Percentiles rank a stretch among this genome's conserved stretches.
Evolutionary conservation across 2,329 filamentous ascomycete species (phyloP).

Genomic region (Aspergillus melleus): DNA sequence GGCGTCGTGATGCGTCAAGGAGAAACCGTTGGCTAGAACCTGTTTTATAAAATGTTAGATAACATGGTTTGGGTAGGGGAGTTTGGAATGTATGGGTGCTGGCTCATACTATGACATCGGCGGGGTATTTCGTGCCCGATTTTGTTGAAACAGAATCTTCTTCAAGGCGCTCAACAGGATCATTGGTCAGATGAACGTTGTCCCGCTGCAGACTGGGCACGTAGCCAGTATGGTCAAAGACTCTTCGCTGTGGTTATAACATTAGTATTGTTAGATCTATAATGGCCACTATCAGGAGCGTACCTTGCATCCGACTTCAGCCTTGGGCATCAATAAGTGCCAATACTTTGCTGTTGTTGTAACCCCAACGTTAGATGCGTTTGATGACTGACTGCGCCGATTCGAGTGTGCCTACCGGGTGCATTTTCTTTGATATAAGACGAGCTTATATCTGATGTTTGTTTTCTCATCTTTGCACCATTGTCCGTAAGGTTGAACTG

Average conservation of each 20-base stretch:
- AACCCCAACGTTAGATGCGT: background rate
- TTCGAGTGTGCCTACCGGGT: conserved; percentile 2
- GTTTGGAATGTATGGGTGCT: background rate
- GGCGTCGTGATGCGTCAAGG: conserved; percentile 18
- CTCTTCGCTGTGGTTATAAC: background rate
- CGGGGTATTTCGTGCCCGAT: conserved; percentile 4
- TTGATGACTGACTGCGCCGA: background rate
- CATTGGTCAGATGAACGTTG: conserved; percentile 3
- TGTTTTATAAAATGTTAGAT: background rate
- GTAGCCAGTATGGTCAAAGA: conserved; percentile 10
- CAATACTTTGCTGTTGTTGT: conserved; percentile 15
- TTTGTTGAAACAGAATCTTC: background rate
- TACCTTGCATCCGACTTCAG: conserved; percentile 23
- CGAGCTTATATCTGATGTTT: background rate
- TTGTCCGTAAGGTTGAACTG: conserved; percentile 3
- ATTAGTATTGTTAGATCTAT: background rate
- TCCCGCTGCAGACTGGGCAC: background rate
- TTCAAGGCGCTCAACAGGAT: background rate
- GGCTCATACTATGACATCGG: conserved; percentile 5
- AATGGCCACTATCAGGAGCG: background rate
- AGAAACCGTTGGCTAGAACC: conserved; percentile 21
- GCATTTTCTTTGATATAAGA: conserved; percentile 10
- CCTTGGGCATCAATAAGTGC: conserved; percentile 12
- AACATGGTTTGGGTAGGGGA: no score
- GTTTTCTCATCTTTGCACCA: conserved; percentile 4